phyloP scores from a whole-genome alignment of 2,329 filamentous ascomycete genomes.

The Podosphaera aphanis region DNA sequence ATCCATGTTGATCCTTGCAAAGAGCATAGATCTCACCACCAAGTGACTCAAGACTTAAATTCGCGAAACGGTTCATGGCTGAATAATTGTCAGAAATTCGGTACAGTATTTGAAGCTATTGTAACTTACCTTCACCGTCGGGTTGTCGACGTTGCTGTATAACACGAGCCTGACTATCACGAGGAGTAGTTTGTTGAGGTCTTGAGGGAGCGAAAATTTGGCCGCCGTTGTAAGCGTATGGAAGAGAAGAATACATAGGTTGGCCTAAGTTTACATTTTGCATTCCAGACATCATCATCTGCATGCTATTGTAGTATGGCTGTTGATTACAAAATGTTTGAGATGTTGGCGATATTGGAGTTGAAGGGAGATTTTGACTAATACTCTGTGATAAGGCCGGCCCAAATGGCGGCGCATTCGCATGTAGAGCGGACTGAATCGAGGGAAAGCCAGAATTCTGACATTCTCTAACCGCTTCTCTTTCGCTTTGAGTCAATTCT shows the following conservation, averaged over 20 bases:
- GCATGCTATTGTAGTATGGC: constrained; percentile 22
- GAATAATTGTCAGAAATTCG: background rate
- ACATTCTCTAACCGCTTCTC: constrained; percentile 19
- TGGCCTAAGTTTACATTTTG: constrained; percentile 35
- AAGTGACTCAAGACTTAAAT: constrained; percentile 59
- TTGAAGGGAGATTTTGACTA: constrained; percentile 11
- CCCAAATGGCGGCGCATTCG: constrained; percentile 57
- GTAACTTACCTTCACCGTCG: constrained; percentile 40
- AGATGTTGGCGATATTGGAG: constrained; percentile 10
- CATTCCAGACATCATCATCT: constrained; percentile 45
- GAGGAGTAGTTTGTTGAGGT: constrained; percentile 22
- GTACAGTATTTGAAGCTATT: background rate
- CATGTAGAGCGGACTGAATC: constrained; percentile 53
- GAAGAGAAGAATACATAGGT: constrained; percentile 29
- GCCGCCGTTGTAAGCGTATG: constrained; percentile 20
- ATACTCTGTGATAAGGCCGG: constrained; percentile 26
- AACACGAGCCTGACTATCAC: constrained; percentile 54
- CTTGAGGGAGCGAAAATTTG: background rate
- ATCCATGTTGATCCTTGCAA: constrained; percentile 96
- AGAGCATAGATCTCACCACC: constrained; percentile 66
- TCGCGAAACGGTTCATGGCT: constrained; percentile 62
- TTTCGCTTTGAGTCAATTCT: constrained; percentile 27
- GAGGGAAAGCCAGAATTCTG: constrained; percentile 28
- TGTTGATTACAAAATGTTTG: constrained; percentile 8
- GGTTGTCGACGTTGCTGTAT: constrained; percentile 54